A percentile compares a stretch with the other conserved stretches of the same genome.
Conservation (phyloP, 1,284 basidiomycete genomes). For the Ceratobasidium papillatum region DNA sequence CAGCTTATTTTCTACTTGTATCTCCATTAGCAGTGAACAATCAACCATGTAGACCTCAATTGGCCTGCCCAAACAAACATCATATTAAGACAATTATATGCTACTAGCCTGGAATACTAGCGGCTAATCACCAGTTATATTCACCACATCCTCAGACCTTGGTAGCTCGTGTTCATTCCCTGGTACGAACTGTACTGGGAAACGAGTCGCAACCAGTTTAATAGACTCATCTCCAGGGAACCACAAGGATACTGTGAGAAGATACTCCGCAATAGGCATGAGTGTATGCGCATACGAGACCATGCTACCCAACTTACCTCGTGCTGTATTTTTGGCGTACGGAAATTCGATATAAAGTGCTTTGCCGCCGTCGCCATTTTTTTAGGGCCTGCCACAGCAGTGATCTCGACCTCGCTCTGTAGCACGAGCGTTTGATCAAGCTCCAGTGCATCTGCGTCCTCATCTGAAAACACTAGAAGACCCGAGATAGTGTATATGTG, state of each 20-base stretch:
- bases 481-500: conserved; percentile 4
- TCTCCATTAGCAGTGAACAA: too few relatives aligned
- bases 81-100: too few relatives aligned
- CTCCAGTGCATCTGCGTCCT: conserved; percentile 13
- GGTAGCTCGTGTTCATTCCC: conserved; percentile 29
- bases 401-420: conserved; percentile 2
- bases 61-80: too few relatives aligned
- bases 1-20: too few relatives aligned
- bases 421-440: conserved; percentile 19
- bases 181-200: conserved; percentile 28
- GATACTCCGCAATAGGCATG: conserved; percentile 4
- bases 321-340: conserved; percentile 33
- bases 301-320: conserved; percentile 4
- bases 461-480: neutral
- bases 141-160: conserved; percentile 3
- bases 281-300: neutral
- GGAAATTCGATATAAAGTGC: conserved; percentile 18
- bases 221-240: conserved; percentile 11
- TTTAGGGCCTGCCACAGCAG: neutral
- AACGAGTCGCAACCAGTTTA: conserved; percentile 11
- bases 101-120: neutral
- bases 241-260: neutral
- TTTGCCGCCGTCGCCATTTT: neutral
- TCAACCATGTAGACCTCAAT: too few relatives aligned
- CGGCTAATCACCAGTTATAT: neutral